phyloP scores from a whole-genome alignment of 805 yeast species.

The Sporopachydermia quercuum region DNA sequence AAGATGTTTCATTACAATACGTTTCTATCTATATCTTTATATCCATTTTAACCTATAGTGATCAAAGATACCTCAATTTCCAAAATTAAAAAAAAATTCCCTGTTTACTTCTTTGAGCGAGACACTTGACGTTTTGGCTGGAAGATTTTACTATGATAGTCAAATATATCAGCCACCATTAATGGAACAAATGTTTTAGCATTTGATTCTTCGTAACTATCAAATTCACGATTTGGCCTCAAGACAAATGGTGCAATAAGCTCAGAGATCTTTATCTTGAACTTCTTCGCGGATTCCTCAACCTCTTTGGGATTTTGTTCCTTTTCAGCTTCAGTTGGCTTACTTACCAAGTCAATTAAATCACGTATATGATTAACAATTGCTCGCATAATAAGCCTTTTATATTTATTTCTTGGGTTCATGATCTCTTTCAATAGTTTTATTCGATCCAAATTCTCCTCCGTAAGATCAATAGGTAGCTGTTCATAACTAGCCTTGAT shows the following conservation, averaged over 20 bases:
- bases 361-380: neutral
- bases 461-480: conserved; percentile 1
- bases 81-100: no score
- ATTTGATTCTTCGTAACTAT: neutral
- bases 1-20: no score
- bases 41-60: no score
- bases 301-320: neutral
- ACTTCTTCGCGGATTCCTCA: neutral
- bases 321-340: neutral
- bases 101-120: no score
- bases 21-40: no score
- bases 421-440: neutral
- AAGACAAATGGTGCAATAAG: neutral
- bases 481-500: conserved; percentile 48
- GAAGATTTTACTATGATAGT: neutral
- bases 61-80: no score
- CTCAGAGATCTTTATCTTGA: neutral
- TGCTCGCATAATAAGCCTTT: neutral
- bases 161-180: neutral
- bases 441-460: neutral
- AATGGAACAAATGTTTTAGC: neutral
- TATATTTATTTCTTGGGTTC: neutral
- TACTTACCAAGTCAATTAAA: neutral
- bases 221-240: neutral
- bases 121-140: neutral